These are phyloP conservation scores for Parsonsia alboflavescens DNA, from an alignment of 257 asterid genomes.

Conservation along the genomic window DNA sequence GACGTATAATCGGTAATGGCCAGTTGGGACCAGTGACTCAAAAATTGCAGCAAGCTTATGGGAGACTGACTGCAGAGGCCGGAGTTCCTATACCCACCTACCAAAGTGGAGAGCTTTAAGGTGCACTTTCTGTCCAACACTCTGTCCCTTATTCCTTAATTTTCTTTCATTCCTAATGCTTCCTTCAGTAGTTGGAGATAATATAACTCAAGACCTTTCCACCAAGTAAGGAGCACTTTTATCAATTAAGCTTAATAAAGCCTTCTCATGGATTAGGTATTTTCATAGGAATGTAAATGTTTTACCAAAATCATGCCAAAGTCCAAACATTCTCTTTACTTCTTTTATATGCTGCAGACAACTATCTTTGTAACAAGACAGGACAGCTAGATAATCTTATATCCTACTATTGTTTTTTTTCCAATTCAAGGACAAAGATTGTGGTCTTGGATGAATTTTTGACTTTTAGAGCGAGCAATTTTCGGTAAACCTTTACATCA, in stretches of 20 bases:
- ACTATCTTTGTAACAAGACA: background rate
- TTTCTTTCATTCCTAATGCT: background rate
- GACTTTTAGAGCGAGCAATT: background rate
- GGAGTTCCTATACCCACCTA: constrained; percentile 85
- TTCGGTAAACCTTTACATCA: background rate
- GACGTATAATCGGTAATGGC: constrained; percentile 76
- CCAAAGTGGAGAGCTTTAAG: constrained; percentile 24
- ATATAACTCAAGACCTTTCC: background rate
- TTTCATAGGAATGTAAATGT: background rate
- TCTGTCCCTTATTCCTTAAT: background rate
- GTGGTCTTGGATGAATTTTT: no score
- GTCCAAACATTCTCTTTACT: background rate
- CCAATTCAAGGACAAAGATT: background rate
- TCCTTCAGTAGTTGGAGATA: background rate
- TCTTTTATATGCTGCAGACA: background rate
- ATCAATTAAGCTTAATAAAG: background rate
- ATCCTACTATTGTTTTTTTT: background rate
- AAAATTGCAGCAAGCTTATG: constrained; percentile 59
- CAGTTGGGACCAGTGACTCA: constrained; percentile 73
- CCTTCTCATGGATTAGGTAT: background rate
- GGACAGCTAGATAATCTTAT: background rate
- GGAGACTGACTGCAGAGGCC: constrained; percentile 41
- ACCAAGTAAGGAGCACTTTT: background rate
- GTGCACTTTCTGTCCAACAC: background rate
- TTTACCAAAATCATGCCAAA: background rate